Conservation (phyloP, 1,139 yeast species). For the Scheffersomyces illinoinensis region DNA sequence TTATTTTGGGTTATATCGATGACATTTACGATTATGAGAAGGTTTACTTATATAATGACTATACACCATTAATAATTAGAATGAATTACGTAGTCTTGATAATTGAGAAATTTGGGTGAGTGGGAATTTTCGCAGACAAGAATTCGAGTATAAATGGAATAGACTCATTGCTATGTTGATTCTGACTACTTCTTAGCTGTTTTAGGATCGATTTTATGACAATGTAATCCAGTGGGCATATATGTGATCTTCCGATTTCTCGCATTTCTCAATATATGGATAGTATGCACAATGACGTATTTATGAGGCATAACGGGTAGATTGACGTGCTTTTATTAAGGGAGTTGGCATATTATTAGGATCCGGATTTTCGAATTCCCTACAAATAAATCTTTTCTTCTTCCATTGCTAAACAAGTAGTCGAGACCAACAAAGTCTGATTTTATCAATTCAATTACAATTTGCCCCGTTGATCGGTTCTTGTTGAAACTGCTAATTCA, state of each 20-base stretch:
- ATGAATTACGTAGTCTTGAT: neutral
- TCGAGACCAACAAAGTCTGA: conserved; percentile 6
- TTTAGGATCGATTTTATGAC: no score
- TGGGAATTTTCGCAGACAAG: no score
- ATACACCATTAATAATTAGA: neutral
- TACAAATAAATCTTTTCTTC: neutral
- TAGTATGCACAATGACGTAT: neutral
- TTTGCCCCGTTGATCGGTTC: neutral
- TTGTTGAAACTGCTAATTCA: neutral
- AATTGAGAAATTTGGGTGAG: no score
- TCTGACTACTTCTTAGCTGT: no score
- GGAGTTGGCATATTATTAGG: neutral
- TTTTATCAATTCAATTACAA: neutral
- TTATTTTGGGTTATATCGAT: neutral
- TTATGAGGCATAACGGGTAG: neutral
- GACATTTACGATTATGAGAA: neutral
- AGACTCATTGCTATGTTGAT: no score
- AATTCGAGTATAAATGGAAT: no score
- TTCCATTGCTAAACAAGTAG: neutral
- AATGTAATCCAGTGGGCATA: no score
- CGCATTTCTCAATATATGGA: neutral
- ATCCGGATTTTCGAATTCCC: neutral
- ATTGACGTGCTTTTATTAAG: no score
- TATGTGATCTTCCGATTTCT: no score
- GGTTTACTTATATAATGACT: neutral